Conservation (phyloP, 2,329 filamentous ascomycete species). For the Colletotrichum theobromicola region DNA sequence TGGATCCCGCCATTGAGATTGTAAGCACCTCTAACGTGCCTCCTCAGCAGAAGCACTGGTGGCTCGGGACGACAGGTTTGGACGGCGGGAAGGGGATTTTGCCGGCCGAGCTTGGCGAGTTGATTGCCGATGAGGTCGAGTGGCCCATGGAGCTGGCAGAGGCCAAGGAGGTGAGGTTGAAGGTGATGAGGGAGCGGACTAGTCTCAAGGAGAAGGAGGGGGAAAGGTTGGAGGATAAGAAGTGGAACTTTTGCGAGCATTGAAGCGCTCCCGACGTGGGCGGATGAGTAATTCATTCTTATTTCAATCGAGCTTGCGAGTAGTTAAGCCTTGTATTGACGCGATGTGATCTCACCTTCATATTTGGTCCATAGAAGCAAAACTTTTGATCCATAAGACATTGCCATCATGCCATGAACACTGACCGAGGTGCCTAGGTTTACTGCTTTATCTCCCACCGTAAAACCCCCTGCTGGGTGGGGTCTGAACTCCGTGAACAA, state of each 20-base stretch:
- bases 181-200: constrained; percentile 29
- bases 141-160: constrained; percentile 25
- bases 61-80: constrained; percentile 24
- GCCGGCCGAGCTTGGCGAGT: constrained; percentile 25
- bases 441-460: no score
- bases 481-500: no score
- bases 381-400: not conserved
- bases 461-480: no score
- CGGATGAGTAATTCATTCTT: not conserved
- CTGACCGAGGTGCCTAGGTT: no score
- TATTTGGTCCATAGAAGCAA: not conserved
- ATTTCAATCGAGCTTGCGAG: not conserved
- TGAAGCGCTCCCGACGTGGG: not conserved
- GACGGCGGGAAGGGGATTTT: not conserved
- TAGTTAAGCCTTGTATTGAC: not conserved
- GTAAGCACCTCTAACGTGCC: constrained; percentile 48
- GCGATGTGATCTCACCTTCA: not conserved
- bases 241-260: constrained; percentile 29
- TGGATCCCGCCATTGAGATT: constrained; percentile 57
- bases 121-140: constrained; percentile 22
- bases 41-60: constrained; percentile 46
- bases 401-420: no score
- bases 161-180: constrained; percentile 24
- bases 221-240: not conserved
- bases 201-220: constrained; percentile 10